Conservation (phyloP, 768 basidiomycete species). For the Cystofilobasidium macerans region DNA sequence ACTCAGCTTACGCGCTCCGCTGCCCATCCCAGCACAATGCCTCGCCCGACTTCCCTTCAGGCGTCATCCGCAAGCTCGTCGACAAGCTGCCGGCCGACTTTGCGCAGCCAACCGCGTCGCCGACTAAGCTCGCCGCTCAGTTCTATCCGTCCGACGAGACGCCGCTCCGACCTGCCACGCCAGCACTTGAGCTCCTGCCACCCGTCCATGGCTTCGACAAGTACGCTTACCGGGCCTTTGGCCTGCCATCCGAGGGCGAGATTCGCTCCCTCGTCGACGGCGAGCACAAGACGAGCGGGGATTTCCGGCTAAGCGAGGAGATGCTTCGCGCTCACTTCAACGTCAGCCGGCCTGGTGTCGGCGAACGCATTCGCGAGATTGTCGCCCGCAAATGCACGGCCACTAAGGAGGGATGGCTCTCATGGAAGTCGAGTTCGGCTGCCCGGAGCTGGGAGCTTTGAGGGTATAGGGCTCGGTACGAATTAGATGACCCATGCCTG, state of each 20-base stretch:
- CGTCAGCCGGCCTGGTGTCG: slow-evolving; percentile 26
- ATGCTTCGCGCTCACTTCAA: slow-evolving; percentile 52
- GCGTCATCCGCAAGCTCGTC: slow-evolving; percentile 60
- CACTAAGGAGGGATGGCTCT: neutral
- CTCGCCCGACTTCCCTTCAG: slow-evolving; percentile 70
- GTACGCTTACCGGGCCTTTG: slow-evolving; percentile 40
- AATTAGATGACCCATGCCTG: no score
- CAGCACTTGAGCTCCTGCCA: slow-evolving; percentile 28
- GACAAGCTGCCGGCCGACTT: slow-evolving; percentile 37
- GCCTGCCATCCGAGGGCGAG: slow-evolving; percentile 65
- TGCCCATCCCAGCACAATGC: slow-evolving; percentile 51
- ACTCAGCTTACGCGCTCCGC: neutral
- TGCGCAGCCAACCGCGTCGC: neutral
- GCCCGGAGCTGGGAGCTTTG: neutral
- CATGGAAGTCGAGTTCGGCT: neutral
- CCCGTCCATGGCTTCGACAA: slow-evolving; percentile 26
- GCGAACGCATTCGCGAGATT: slow-evolving; percentile 1
- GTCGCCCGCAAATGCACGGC: neutral
- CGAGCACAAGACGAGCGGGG: slow-evolving; percentile 51
- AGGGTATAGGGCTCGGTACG: no score
- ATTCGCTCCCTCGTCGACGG: slow-evolving; percentile 59
- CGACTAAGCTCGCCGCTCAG: neutral
- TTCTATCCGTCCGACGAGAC: slow-evolving; percentile 27
- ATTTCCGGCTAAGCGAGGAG: slow-evolving; percentile 50
- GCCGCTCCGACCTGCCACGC: slow-evolving; percentile 1